These are phyloP conservation scores for Saccharomycopsis selenospora DNA, from an alignment of 805 yeast species.

Conservation along the genomic window DNA sequence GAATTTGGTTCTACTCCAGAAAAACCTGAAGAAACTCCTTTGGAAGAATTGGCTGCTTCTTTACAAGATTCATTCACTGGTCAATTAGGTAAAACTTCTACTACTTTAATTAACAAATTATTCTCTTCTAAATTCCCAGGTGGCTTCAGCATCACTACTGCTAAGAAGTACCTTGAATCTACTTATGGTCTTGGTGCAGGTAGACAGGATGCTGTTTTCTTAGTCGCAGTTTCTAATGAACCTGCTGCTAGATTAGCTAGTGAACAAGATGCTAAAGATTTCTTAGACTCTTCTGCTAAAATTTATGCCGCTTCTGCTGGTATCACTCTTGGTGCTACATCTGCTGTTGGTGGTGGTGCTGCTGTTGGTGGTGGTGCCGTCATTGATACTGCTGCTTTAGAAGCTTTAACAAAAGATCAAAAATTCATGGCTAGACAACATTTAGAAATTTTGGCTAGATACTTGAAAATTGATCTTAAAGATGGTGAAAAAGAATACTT, in stretches of 20 bases:
- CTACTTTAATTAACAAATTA: conserved; percentile 81
- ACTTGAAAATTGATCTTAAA: conserved; percentile 85
- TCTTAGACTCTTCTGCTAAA: conserved; percentile 72
- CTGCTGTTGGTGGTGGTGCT: conserved; percentile 42
- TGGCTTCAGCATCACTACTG: conserved; percentile 88
- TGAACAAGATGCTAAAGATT: conserved; percentile 86
- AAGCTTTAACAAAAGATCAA: conserved; percentile 45
- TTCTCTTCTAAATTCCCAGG: conserved; percentile 99
- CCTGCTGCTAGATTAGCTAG: conserved; percentile 82
- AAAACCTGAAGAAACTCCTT: conserved; percentile 97
- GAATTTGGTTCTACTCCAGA: conserved; percentile 98
- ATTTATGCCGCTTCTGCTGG: conserved; percentile 84
- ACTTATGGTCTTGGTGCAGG: conserved; percentile 92
- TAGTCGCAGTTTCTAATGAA: conserved; percentile 78
- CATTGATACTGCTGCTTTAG: conserved; percentile 93
- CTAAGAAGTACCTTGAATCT: conserved; percentile 85
- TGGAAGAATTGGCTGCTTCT: conserved; percentile 89
- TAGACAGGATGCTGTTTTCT: conserved; percentile 86
- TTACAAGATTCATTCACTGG: conserved; percentile 91
- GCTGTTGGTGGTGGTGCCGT: conserved; percentile 62
- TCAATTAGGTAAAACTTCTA: conserved; percentile 85
- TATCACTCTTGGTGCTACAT: conserved; percentile 62
- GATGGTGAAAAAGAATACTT: conserved; percentile 82
- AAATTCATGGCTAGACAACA: conserved; percentile 43
- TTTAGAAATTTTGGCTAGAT: conserved; percentile 88